Evolutionary conservation across 1,284 basidiomycete genomes (phyloP).

Genomic region (Coniferiporia weirii): DNA sequence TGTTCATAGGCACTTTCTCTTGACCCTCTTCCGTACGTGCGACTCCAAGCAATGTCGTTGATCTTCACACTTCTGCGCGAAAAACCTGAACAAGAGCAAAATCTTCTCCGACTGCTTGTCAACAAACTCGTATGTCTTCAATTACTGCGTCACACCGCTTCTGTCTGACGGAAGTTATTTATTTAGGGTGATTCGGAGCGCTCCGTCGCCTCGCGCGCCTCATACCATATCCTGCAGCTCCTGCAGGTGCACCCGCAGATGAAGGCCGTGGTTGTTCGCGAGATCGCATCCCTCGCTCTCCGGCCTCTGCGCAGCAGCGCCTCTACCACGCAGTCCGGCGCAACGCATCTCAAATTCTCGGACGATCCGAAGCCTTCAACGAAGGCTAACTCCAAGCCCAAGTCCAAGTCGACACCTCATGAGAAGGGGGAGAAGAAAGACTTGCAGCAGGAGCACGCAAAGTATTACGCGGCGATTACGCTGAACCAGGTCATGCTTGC

Average conservation of each 20-base stretch:
- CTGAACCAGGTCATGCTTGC: slow-evolving; percentile 91
- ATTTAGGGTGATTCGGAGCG: slow-evolving; percentile 84
- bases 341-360: slow-evolving; percentile 36
- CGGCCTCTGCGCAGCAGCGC: slow-evolving; percentile 44
- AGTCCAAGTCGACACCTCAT: slow-evolving; percentile 21
- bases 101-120: slow-evolving; percentile 85
- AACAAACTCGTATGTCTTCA: slow-evolving; percentile 77
- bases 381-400: slow-evolving; percentile 22
- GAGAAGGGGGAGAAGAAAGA: slow-evolving; percentile 26
- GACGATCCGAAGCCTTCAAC: slow-evolving; percentile 24
- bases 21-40: slow-evolving; percentile 86
- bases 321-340: slow-evolving; percentile 28
- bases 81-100: slow-evolving; percentile 97
- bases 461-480: slow-evolving; percentile 91
- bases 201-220: slow-evolving; percentile 84
- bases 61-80: slow-evolving; percentile 80
- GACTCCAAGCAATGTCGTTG: slow-evolving; percentile 73
- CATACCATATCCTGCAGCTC: slow-evolving; percentile 84
- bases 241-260: slow-evolving; percentile 91
- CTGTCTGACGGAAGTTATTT: neutral
- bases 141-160: neutral
- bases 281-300: slow-evolving; percentile 79
- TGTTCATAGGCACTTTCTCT: slow-evolving; percentile 66
- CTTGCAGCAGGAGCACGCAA: slow-evolving; percentile 52
- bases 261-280: slow-evolving; percentile 88